Conservation (phyloP, 441 rosid species). For the Isatis lusitanica region DNA sequence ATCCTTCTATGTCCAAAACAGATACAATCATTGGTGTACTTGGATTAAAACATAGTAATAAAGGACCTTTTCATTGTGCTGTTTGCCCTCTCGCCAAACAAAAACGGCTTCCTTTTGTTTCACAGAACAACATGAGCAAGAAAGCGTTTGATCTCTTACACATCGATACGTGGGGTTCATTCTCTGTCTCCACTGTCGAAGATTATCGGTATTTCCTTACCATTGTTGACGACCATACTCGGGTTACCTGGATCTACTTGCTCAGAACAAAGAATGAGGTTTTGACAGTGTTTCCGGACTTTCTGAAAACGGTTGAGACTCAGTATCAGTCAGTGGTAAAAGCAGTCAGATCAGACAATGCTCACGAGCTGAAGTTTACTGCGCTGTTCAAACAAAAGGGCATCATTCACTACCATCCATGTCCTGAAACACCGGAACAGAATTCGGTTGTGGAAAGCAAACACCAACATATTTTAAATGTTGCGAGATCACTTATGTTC, state of each 20-base stretch:
- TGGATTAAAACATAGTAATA: neutral
- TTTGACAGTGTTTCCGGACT: neutral
- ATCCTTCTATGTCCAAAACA: neutral
- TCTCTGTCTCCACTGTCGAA: no score
- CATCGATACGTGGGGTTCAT: no score
- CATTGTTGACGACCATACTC: neutral
- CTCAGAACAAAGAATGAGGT: neutral
- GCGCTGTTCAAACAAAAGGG: neutral
- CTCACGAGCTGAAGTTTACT: neutral
- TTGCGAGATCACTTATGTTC: no score
- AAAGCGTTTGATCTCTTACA: neutral
- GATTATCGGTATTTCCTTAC: neutral
- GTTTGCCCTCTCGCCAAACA: neutral
- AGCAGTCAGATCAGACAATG: neutral
- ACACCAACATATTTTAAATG: no score
- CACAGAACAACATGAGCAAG: neutral
- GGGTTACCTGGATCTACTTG: neutral
- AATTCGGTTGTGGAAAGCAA: no score
- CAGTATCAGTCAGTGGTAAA: neutral
- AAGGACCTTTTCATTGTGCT: no score
- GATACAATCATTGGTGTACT: no score
- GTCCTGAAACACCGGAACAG: neutral
- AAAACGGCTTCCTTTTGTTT: neutral
- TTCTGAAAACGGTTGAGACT: neutral
- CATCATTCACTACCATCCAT: neutral